Evolutionary conservation across 352 stramenopile genomes (phyloP), one percentile per base, ranked within the genome.

Genomic region (Globisporangium radiosum): DNA sequence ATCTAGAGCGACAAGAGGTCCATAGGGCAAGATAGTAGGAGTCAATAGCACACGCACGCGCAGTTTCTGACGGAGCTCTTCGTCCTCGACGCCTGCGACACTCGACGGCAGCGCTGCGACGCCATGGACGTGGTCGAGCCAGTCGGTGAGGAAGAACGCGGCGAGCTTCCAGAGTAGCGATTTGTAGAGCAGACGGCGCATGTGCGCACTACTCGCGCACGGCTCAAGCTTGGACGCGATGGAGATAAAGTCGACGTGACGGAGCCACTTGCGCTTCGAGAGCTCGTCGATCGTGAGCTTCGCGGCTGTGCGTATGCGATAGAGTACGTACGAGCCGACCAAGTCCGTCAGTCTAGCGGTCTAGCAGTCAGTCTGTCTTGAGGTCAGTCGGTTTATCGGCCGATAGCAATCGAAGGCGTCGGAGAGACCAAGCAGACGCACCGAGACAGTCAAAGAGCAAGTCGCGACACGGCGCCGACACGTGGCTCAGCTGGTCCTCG

Each of bases 181-280:
- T n/a, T 64, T 68, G 47, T 65, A 69, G 10, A 76, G 53, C 54
- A 71, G 42, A 37, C 53, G 52, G 6, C 69, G 64, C 15, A 62
- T 33, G 15, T 66, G 53, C 19, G 56, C 4, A 2, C 19, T 63
- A 4, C 43, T 59, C 44, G 40, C 25, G n/a, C 48, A 14, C 5
- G 65, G 47, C 14, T 76, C 68, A 14, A 79, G 47, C 56, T 71
- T 78, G 14, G 72, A 69, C 2, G 65, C 47, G 14, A 72, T 62
- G 5, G 75, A 77, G 40, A 88, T 57, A 56, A 88, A 88, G 43
- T 81, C 72, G 13, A 88, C 58, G 42, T 78, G 66, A 10, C 78
- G 74, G 13, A 88, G 57, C 78, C 78, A 88, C 49, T 78, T 81
- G 33, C 70, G 70, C 25, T 69, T 63, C 37, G 81, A 56, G 10